Percentiles rank a stretch among this genome's conserved stretches.
phyloP scores from a whole-genome alignment of 192 early-diverging fungal species.

The Backusella westeae region DNA sequence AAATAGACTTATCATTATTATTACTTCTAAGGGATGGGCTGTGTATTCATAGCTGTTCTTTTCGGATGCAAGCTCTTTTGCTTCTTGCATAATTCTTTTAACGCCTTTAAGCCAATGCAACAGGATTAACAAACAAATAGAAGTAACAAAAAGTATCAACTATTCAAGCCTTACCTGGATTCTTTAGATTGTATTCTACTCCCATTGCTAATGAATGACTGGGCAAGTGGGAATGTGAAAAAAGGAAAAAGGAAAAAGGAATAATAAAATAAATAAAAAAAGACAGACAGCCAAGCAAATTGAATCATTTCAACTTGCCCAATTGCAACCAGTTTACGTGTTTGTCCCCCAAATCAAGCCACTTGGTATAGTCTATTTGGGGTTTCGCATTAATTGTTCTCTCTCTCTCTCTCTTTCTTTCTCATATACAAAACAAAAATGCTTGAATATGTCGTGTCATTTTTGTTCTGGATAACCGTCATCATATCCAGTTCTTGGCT shows the following conservation, averaged over 20 bases:
- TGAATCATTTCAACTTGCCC: neutral
- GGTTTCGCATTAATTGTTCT: no score
- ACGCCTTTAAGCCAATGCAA: constrained; percentile 45
- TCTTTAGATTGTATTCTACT: constrained; percentile 19
- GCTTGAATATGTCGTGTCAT: neutral
- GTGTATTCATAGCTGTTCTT: constrained; percentile 62
- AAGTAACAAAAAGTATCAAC: no score
- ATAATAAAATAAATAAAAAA: neutral
- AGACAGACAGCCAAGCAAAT: neutral
- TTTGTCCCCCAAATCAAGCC: neutral
- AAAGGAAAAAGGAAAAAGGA: neutral
- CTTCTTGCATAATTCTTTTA: constrained; percentile 82
- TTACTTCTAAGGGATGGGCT: constrained; percentile 68
- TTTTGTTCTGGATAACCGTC: neutral
- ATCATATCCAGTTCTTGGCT: neutral
- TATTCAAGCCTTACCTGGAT: neutral
- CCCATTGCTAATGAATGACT: neutral
- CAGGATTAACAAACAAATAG: no score
- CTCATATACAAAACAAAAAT: neutral
- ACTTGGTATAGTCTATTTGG: neutral
- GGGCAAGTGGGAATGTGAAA: no score
- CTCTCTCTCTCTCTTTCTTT: neutral
- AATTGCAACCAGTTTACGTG: neutral
- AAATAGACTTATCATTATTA: neutral
- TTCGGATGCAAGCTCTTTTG: constrained; percentile 67